phyloP scores from a whole-genome alignment of 805 yeast genomes.

The Wickerhamiella australiensis region DNA sequence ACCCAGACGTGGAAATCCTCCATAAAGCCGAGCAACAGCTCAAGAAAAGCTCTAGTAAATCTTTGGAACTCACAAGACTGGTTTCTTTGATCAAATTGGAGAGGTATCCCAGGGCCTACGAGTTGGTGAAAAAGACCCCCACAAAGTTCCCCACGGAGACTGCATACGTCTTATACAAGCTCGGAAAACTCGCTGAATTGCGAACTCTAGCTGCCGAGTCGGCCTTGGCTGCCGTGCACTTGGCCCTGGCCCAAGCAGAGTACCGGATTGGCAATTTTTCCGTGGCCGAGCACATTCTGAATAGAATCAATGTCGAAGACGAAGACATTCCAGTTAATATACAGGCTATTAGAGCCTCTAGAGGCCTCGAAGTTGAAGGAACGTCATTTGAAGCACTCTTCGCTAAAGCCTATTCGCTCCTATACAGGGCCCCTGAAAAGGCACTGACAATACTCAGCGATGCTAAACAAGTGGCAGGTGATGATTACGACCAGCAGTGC shows the following conservation, averaged over 20 bases:
- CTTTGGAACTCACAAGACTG: conserved; percentile 34
- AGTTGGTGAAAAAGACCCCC: conserved; percentile 1
- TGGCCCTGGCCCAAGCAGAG: conserved; percentile 42
- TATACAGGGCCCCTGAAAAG: conserved; percentile 18
- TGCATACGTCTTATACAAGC: conserved; percentile 49
- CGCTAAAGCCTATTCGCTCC: conserved; percentile 39
- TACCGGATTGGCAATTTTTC: conserved; percentile 37
- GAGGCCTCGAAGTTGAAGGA: conserved; percentile 8
- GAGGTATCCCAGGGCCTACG: conserved; percentile 28
- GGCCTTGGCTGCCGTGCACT: conserved; percentile 31
- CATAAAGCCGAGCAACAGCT: conserved; percentile 27
- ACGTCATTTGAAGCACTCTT: conserved; percentile 45
- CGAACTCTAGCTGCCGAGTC: conserved; percentile 15
- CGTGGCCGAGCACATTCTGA: conserved; percentile 33
- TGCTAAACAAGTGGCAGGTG: conserved; percentile 35
- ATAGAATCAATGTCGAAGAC: conserved; percentile 29
- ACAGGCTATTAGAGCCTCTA: conserved; percentile 37
- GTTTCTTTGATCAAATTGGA: conserved; percentile 52
- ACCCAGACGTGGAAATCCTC: conserved; percentile 16
- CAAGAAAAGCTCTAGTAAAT: conserved; percentile 24
- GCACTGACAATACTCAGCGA: conserved; percentile 36
- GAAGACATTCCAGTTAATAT: conserved; percentile 49
- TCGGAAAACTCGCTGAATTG: conserved; percentile 34
- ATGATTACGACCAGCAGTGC: conserved; percentile 36
- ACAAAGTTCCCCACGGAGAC: conserved; percentile 31